phyloP scores from a whole-genome alignment of 2,329 filamentous ascomycete genomes.

The Chrysoporthe deuterocubensis region DNA sequence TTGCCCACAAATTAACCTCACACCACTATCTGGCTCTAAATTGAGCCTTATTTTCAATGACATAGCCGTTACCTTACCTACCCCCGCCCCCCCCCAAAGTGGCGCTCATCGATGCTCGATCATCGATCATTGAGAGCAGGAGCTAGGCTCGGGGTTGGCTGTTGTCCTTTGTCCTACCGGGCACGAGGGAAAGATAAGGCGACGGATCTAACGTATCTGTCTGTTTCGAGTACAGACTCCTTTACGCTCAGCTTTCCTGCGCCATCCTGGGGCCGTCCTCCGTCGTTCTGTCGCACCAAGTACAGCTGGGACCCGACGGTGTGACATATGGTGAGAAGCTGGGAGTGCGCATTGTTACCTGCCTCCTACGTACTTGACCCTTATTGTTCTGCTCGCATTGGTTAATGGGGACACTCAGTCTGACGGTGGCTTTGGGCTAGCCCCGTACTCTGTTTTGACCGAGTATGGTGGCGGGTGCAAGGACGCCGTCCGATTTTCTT shows the following conservation, averaged over 20 bases:
- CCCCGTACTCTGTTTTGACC: slow-evolving; percentile 16
- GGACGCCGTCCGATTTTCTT: not conserved
- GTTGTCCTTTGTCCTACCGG: slow-evolving; percentile 14
- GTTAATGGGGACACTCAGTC: not conserved
- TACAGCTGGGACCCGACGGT: slow-evolving; percentile 25
- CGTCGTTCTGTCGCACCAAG: slow-evolving; percentile 17
- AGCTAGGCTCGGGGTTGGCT: not conserved
- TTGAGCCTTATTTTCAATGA: not conserved
- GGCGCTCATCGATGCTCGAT: not conserved
- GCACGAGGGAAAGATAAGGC: slow-evolving; percentile 7
- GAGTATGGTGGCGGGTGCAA: slow-evolving; percentile 18
- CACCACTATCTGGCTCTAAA: not conserved
- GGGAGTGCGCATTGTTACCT: not conserved
- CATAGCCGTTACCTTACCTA: not conserved
- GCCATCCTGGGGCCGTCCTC: slow-evolving; percentile 14
- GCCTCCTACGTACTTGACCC: not conserved
- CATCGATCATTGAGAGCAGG: not conserved
- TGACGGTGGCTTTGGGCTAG: not conserved
- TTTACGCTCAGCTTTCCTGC: slow-evolving; percentile 11
- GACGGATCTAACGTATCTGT: slow-evolving; percentile 14
- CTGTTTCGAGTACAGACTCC: slow-evolving; percentile 28
- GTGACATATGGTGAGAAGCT: slow-evolving; percentile 20
- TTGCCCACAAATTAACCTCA: not conserved
- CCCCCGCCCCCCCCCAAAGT: not conserved
- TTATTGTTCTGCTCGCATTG: not conserved